phyloP scores from a whole-genome alignment of 805 yeast species.

The Candida incommunis region DNA sequence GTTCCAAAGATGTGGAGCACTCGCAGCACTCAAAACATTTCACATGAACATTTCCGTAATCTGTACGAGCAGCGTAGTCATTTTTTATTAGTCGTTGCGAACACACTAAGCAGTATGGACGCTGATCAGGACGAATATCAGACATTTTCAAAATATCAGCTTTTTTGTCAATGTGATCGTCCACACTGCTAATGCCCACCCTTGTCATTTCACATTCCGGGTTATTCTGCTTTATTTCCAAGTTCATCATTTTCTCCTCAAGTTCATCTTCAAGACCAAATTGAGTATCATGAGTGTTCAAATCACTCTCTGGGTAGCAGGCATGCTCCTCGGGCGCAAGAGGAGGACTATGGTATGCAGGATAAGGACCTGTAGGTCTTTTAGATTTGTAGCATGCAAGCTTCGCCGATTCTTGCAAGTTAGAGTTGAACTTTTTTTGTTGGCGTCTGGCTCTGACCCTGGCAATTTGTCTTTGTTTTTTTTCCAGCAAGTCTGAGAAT shows the following conservation, averaged over 20 bases:
- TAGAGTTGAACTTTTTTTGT: neutral
- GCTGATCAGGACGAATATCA: neutral
- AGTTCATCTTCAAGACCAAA: neutral
- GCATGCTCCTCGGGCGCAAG: too few relatives aligned
- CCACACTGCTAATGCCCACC: too few relatives aligned
- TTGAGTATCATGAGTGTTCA: neutral
- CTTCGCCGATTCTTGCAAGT: too few relatives aligned
- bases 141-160: neutral
- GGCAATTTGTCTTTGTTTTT: neutral
- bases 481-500: neutral
- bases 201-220: too few relatives aligned
- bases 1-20: slow-evolving; percentile 12
- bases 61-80: slow-evolving; percentile 13
- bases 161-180: too few relatives aligned
- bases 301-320: neutral
- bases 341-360: neutral
- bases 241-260: neutral
- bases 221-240: too few relatives aligned
- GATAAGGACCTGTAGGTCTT: neutral
- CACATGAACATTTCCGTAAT: slow-evolving; percentile 11
- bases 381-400: too few relatives aligned
- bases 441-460: neutral
- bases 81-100: slow-evolving; percentile 15
- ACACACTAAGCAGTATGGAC: slow-evolving; percentile 16
- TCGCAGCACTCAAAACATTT: slow-evolving; percentile 13